These are phyloP conservation scores for Aspergillus nidulans DNA, from an alignment of 495 filamentous ascomycete species.

Conservation along the genomic window DNA sequence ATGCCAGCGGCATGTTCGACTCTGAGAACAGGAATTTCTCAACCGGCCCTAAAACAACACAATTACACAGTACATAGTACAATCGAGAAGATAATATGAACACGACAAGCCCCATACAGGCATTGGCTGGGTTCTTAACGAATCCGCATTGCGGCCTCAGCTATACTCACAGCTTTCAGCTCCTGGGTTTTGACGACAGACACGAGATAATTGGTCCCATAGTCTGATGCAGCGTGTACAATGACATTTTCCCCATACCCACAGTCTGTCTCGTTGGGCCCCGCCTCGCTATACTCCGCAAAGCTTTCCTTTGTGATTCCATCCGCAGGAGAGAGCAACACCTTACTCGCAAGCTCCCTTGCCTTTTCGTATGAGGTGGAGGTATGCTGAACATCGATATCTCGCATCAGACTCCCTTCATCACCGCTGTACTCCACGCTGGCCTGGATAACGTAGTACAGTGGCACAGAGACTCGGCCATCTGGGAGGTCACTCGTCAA, in stretches of 20 bases:
- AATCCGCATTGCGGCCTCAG: slow-evolving; percentile 14
- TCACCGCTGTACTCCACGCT: slow-evolving; percentile 11
- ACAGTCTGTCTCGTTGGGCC: slow-evolving; percentile 12
- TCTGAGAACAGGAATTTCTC: too few species aligned
- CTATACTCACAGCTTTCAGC: slow-evolving; percentile 15
- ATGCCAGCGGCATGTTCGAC: too few species aligned
- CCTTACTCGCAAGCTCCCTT: slow-evolving; percentile 11
- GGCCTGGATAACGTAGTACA: slow-evolving; percentile 22
- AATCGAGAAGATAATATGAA: too few species aligned
- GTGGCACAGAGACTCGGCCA: slow-evolving; percentile 10
- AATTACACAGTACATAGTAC: too few species aligned
- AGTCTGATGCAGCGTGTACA: slow-evolving; percentile 15
- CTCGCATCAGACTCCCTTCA: slow-evolving; percentile 11
- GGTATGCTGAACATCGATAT: slow-evolving; percentile 12
- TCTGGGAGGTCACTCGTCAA: slow-evolving; percentile 13
- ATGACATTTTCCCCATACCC: slow-evolving; percentile 23
- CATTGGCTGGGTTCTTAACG: too few species aligned
- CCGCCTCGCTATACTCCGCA: slow-evolving; percentile 17
- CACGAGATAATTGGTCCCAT: slow-evolving; percentile 20
- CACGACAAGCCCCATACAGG: slow-evolving; percentile 9
- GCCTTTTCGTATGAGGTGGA: slow-evolving; percentile 16
- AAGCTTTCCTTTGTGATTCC: slow-evolving; percentile 15
- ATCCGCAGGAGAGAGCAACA: slow-evolving; percentile 13
- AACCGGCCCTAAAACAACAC: too few species aligned
- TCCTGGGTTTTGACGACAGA: slow-evolving; percentile 17